Evolutionary conservation across 2,329 filamentous ascomycete species (phyloP).

Genomic region (Verticillium dahliae): DNA sequence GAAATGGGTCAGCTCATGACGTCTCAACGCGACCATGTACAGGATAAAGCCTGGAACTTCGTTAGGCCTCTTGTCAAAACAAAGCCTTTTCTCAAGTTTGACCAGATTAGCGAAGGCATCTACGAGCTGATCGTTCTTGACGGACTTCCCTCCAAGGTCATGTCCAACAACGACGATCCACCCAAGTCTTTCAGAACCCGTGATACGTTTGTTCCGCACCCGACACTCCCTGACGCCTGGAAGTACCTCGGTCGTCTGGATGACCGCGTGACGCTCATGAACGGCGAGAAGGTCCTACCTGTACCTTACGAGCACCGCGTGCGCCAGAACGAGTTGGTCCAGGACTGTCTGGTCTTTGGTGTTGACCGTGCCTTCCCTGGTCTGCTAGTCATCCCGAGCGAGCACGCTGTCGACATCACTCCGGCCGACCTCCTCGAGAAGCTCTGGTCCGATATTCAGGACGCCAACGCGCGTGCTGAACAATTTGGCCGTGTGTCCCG

Average conservation of each 20-base stretch:
- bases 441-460: slow-evolving; percentile 42
- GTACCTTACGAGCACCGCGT: slow-evolving; percentile 45
- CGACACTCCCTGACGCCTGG: slow-evolving; percentile 32
- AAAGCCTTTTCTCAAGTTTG: slow-evolving; percentile 30
- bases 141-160: slow-evolving; percentile 28
- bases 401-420: slow-evolving; percentile 30
- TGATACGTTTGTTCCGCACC: slow-evolving; percentile 36
- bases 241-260: slow-evolving; percentile 38
- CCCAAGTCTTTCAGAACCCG: slow-evolving; percentile 35
- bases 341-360: slow-evolving; percentile 53
- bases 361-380: slow-evolving; percentile 45
- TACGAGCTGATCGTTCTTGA: slow-evolving; percentile 30
- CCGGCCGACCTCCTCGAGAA: slow-evolving; percentile 37
- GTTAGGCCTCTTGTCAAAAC: slow-evolving; percentile 32
- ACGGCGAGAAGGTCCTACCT: slow-evolving; percentile 42
- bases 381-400: slow-evolving; percentile 43
- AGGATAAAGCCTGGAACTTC: slow-evolving; percentile 50
- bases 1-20: slow-evolving; percentile 53
- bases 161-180: slow-evolving; percentile 33
- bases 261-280: slow-evolving; percentile 36
- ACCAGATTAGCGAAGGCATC: slow-evolving; percentile 22
- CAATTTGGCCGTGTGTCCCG: slow-evolving; percentile 45
- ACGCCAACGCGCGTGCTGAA: slow-evolving; percentile 41
- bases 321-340: slow-evolving; percentile 42
- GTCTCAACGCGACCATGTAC: slow-evolving; percentile 36